Evolutionary conservation across 2,329 filamentous ascomycete species (phyloP), one percentile per base, ranked within the genome.

Genomic region (Leptoxyphium fumago): DNA sequence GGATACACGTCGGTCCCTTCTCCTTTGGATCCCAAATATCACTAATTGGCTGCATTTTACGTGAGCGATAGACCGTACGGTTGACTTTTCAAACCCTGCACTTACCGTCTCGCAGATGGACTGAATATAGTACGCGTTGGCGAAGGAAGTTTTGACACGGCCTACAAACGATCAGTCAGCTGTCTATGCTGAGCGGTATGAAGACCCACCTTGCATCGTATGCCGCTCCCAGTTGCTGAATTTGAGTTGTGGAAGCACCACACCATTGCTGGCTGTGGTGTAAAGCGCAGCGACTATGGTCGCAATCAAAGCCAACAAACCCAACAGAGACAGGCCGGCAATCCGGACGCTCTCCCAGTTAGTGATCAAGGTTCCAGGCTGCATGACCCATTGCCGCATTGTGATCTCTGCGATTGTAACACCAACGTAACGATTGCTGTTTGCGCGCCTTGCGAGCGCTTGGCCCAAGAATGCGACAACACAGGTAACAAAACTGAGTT

Each of bases 401-500:
- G 74, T 80, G 66, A 88, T 75, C 55, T 89, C 83, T 0, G 84
- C 79, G 13, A 89, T 70, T 0, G 77, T 84, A 46, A 88, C 73
- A 17, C 44, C 39, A 5, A 41, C 64, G 0, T 76, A 73, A 3
- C 13, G 15, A 11, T 18, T 17, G 10, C 38, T 40, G 8, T 58
- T 50, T 0, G 83, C 80, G 44, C 80, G 67, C 15, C 81, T 71
- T n/a, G 76, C 85, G 13, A 89, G 63, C 0, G 82, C 73, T 57
- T 91, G 84, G 0, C 84, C 84, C 0, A 88, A 58, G 44, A 83
- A 83, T 0, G 80, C 74, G 1, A 88, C 80, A 47, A 85, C 83
- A 0, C 84, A 78, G 0, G 83, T 85, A 2, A 85, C 82, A 54
- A 87, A 89, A 0, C 80, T 78, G 50, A 88, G 57, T 61, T 89